Conservation (phyloP, 176 grass and related monocot species). For the Metroxylon sagu region DNA sequence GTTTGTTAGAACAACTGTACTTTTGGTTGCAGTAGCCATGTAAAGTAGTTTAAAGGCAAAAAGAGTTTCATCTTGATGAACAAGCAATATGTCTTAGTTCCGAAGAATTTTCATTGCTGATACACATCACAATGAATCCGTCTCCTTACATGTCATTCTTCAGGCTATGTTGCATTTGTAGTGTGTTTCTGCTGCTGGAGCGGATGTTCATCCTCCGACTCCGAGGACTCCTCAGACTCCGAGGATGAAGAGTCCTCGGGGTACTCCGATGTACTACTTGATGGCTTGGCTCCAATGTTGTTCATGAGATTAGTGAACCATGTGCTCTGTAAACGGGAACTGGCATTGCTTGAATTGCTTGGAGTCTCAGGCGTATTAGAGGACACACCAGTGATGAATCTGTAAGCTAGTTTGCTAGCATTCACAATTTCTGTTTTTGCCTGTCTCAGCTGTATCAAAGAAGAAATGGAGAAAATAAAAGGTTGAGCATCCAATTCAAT, state of each 20-base stretch:
- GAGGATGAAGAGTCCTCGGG: slow-evolving; percentile 4
- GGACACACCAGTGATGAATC: slow-evolving; percentile 26
- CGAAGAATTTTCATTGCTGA: too few species aligned
- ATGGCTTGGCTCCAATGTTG: slow-evolving; percentile 33
- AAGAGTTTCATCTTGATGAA: too few species aligned
- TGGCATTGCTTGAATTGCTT: slow-evolving; percentile 11
- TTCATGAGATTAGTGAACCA: slow-evolving; percentile 31
- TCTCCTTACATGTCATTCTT: slow-evolving; percentile 10
- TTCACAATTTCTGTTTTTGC: slow-evolving; percentile 47
- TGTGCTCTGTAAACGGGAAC: slow-evolving; percentile 19
- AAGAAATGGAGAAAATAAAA: too few species aligned
- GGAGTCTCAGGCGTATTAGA: slow-evolving; percentile 19
- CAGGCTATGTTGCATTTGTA: slow-evolving; percentile 4
- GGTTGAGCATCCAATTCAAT: too few species aligned
- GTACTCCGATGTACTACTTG: slow-evolving; percentile 12
- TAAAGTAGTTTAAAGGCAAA: too few species aligned
- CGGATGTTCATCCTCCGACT: slow-evolving; percentile 2
- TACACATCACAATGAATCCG: too few species aligned
- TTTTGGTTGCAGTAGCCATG: too few species aligned
- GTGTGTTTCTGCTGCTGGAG: not conserved
- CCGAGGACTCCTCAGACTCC: slow-evolving; percentile 1
- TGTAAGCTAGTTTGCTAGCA: slow-evolving; percentile 39
- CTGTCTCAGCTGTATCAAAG: slow-evolving; percentile 36
- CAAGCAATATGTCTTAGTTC: too few species aligned
- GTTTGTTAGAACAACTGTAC: too few species aligned